A percentile compares a stretch with the other conserved stretches of the same genome.
phyloP scores from a whole-genome alignment of 2,329 filamentous ascomycete genomes.

The Capronia coronata region DNA sequence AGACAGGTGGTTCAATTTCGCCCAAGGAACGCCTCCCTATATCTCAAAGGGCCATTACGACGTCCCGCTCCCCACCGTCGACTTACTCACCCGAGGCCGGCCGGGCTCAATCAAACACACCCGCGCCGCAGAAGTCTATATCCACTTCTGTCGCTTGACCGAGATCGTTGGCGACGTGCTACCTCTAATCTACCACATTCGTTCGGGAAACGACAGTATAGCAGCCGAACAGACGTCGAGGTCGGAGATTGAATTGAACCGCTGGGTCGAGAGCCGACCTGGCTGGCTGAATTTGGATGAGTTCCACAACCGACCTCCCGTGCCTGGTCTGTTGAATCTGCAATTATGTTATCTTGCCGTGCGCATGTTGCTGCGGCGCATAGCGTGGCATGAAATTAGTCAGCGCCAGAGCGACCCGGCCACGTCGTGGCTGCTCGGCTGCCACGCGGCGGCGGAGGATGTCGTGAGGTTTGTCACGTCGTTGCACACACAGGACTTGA shows the following conservation, averaged over 20 bases:
- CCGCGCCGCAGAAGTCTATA: constrained; percentile 46
- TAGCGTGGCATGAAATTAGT: constrained; percentile 40
- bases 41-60: constrained; percentile 51
- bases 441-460: constrained; percentile 21
- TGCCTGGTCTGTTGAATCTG: constrained; percentile 41
- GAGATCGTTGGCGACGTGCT: constrained; percentile 43
- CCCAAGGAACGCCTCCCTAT: constrained; percentile 51
- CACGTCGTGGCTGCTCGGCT: constrained; percentile 26
- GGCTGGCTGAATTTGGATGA: constrained; percentile 38
- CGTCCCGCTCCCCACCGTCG: constrained; percentile 47
- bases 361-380: constrained; percentile 44
- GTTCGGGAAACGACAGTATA: constrained; percentile 39
- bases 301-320: constrained; percentile 32
- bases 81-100: constrained; percentile 36
- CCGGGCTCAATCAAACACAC: constrained; percentile 38
- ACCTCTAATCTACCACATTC: constrained; percentile 42
- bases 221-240: constrained; percentile 42
- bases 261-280: constrained; percentile 42
- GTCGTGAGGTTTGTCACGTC: constrained; percentile 38
- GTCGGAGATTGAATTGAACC: constrained; percentile 41
- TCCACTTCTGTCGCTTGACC: constrained; percentile 47
- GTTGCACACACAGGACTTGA: constrained; percentile 28
- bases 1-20: constrained; percentile 52
- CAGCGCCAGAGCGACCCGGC: constrained; percentile 24
- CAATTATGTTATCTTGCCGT: constrained; percentile 42